Base-by-base conservation (phyloP, 345 rosid genomes). In the Xanthoceras sorbifolium region DNA sequence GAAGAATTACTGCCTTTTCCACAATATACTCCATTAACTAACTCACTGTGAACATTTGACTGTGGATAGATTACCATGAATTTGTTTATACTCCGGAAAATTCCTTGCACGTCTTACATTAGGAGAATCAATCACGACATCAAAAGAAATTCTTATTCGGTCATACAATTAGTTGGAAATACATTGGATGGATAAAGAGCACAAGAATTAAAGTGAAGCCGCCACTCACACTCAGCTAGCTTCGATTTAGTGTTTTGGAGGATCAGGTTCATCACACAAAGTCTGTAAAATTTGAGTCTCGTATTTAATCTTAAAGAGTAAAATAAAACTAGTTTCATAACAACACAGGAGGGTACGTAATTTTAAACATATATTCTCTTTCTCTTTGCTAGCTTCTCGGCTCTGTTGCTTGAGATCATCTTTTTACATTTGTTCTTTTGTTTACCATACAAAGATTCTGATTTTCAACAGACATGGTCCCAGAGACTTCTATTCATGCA, bases 21-120 rank as follows among this genome's bases (percentile, higher is more conserved):
- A 69, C n/a, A 36, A 69, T 32, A 48, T 22, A 70, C 64, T 69
- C 75, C 70, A 23, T 77, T 61, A n/a, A 11, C 32, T n/a, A 0
- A 36, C 26, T 0, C 10, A 36, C 26, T 0, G 11, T 32, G 44
- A 32, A 15, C 25, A 36, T 48, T 48, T 11, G 22, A 25, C 11
- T 70, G 29, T 70, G 9, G 9, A 14, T 25, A 9, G 5, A 57
- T 38, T 44, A 25, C 7, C 28, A 15, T 22, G 48, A 72, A 12
- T n/a, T 20, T 32, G 40, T 5, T 63, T 63, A 29, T 57, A 36
- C 18, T 11, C 25, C 5, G 22, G 14, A 55, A 54, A 54, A 44
- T 52, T 34, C 46, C 48, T 9, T 6, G 29, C 22, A 69, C n/a
- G n/a, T n/a, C 25, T 50, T 57, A 48, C 20, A 1, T 4, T 48